Evolutionary conservation across 139 green algal species (phyloP).

Genomic region (Gonium pectorale): DNA sequence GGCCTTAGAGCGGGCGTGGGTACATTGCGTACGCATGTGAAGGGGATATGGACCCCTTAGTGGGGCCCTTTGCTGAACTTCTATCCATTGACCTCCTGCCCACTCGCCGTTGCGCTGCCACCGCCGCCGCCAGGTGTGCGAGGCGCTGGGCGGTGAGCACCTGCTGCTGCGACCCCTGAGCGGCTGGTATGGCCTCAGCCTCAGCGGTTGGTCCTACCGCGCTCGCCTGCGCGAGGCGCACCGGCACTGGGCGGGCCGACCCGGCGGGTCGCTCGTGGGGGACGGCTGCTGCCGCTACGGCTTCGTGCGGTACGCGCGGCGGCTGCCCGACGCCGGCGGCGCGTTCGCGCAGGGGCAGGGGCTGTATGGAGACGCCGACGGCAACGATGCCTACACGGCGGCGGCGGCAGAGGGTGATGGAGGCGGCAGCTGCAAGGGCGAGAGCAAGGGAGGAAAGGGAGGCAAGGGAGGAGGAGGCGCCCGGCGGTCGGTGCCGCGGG

Average conservation of each 20-base stretch:
- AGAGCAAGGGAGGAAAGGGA: no score
- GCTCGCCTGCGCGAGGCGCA: conserved; percentile 33
- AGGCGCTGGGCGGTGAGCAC: conserved; percentile 29
- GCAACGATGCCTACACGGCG: no score
- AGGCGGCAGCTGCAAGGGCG: background rate
- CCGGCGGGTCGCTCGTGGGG: conserved; percentile 32
- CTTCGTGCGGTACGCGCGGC: background rate
- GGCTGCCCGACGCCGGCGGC: background rate
- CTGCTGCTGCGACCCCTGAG: conserved; percentile 31
- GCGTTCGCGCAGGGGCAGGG: conserved; percentile 18
- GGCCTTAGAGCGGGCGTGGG: no score
- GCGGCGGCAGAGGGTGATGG: no score
- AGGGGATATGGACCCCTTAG: no score
- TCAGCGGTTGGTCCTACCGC: conserved; percentile 47
- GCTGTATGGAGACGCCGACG: no score
- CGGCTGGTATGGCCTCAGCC: conserved; percentile 43
- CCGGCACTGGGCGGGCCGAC: conserved; percentile 21
- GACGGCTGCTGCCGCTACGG: background rate
- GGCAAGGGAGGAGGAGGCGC: no score
- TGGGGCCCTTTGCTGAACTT: no score
- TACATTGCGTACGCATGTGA: no score
- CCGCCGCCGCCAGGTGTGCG: conserved; percentile 49
- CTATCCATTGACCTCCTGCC: no score
- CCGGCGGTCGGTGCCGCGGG: background rate
- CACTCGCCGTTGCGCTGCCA: no score